Evolutionary conservation across 2,329 filamentous ascomycete genomes (phyloP).

Genomic region (Fusarium sp.): DNA sequence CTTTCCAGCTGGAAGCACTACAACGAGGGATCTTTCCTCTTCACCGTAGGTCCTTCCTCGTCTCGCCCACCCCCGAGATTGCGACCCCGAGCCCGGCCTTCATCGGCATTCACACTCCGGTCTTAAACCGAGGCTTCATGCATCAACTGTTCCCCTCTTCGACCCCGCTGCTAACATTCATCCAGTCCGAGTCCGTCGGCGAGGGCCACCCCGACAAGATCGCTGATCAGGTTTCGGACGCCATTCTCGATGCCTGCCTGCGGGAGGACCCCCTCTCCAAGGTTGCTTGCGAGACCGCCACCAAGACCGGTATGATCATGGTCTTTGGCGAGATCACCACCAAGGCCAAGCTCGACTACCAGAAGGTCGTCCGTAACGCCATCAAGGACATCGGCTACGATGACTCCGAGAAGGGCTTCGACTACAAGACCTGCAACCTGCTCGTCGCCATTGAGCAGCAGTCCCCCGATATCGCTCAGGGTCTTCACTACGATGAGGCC

Average conservation of each 20-base stretch:
- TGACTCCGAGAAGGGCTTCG: slow-evolving; percentile 96
- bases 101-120: slow-evolving; percentile 4
- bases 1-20: slow-evolving; percentile 58
- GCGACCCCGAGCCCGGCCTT: slow-evolving; percentile 1
- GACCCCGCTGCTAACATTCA: slow-evolving; percentile 40
- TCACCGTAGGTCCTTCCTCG: slow-evolving; percentile 70
- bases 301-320: slow-evolving; percentile 99
- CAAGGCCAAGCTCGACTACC: slow-evolving; percentile 96
- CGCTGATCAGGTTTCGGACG: slow-evolving; percentile 98
- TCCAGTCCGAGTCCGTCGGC: slow-evolving; percentile 85
- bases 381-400: slow-evolving; percentile 99
- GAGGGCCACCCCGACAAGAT: slow-evolving; percentile 98
- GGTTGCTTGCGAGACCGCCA: slow-evolving; percentile 98
- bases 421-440: slow-evolving; percentile 99
- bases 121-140: slow-evolving; percentile 12
- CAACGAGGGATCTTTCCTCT: slow-evolving; percentile 81
- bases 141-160: slow-evolving; percentile 4
- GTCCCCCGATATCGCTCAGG: slow-evolving; percentile 98
- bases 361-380: slow-evolving; percentile 92
- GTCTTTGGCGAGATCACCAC: slow-evolving; percentile 99
- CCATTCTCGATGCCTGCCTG: slow-evolving; percentile 97
- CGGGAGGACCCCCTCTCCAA: slow-evolving; percentile 96
- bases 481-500: slow-evolving; percentile 97
- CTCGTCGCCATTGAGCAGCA: slow-evolving; percentile 99
- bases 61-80: background rate